Conservation (phyloP, 495 filamentous ascomycete species). For the Lepraria neglecta region DNA sequence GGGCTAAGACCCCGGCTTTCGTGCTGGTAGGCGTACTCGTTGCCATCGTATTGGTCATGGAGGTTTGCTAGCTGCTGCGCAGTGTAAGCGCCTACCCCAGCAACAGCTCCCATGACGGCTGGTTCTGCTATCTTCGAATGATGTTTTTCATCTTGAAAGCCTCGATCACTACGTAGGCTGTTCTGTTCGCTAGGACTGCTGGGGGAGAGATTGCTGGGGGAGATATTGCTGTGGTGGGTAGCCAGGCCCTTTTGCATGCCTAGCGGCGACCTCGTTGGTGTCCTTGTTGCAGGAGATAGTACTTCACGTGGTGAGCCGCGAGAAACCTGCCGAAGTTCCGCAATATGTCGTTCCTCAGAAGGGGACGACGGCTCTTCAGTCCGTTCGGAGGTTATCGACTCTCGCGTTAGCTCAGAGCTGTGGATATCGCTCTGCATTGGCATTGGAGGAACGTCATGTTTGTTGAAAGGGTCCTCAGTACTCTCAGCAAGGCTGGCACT, state of each 20-base stretch:
- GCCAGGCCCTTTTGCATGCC: slow-evolving; percentile 44
- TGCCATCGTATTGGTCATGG: slow-evolving; percentile 35
- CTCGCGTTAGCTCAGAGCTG: slow-evolving; percentile 78
- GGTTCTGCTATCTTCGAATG: slow-evolving; percentile 38
- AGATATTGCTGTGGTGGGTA: slow-evolving; percentile 54
- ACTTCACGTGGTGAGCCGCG: slow-evolving; percentile 47
- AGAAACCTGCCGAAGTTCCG: slow-evolving; percentile 47
- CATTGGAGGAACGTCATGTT: slow-evolving; percentile 65
- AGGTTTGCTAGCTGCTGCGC: slow-evolving; percentile 41
- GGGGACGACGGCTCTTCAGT: slow-evolving; percentile 55
- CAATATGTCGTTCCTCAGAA: slow-evolving; percentile 36
- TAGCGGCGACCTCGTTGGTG: slow-evolving; percentile 48
- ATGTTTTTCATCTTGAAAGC: slow-evolving; percentile 39
- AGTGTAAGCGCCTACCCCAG: slow-evolving; percentile 42
- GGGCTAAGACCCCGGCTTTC: slow-evolving; percentile 67
- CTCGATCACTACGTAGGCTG: slow-evolving; percentile 45
- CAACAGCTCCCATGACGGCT: slow-evolving; percentile 42
- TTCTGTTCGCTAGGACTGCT: slow-evolving; percentile 45
- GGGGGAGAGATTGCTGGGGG: slow-evolving; percentile 53
- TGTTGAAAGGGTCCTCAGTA: slow-evolving; percentile 56
- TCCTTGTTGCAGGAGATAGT: slow-evolving; percentile 47
- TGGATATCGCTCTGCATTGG: slow-evolving; percentile 77
- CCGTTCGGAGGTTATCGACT: slow-evolving; percentile 78
- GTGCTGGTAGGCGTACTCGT: slow-evolving; percentile 48
- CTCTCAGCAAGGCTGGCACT: slow-evolving; percentile 51